Evolutionary conservation across 192 early-diverging fungal species (phyloP), one percentile per base, ranked within the genome.

Genomic region (Backusella parvicylindrica): DNA sequence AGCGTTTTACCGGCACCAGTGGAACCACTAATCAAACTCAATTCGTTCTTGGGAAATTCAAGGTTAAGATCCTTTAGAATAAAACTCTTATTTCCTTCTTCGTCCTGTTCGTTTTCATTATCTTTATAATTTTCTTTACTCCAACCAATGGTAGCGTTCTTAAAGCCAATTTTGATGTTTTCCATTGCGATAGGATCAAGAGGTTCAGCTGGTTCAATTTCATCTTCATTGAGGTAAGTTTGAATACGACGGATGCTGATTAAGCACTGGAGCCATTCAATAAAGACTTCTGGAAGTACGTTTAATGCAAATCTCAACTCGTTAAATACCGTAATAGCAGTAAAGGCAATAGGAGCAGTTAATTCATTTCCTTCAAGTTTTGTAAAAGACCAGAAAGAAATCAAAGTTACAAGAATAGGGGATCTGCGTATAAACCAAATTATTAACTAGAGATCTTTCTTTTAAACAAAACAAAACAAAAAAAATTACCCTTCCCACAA

Each of bases 1-100:
- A 91, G 87, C 1, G 92, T 91, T 80, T 99, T 99, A 47, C 98
- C 98, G 5, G 91, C 85, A 7, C 94, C 96, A 8, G 96, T 97
- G 7, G 93, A 72, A 21, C 97, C 97, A 37, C 85, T 88, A 33
- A 89, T 70, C 23, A 89, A 49, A 49, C 83, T 84, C 4, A 89
- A 70, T 64, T 89, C 73, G 38, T 77, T 78, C 23, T 82, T 53
- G 28, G 88, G 88, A 64, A 89, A 87, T n/a, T 81, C 76, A 37
- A 88, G 43, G 28, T 80, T 81, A 6, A 87, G 66, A 47, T 84
- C 74, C 36, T 80, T 86, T 13, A 89, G 69, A n/a, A 77, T 77
- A 64, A 89, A 89, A 4, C 76, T 77, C 9, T n/a, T 81, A 72
- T 90, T 89, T 79, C 92, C 92, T 79, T 95, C 93, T 7, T 94